Evolutionary conservation across 2,329 filamentous ascomycete genomes (phyloP).

Genomic region (Arthrobotrys iridis): DNA sequence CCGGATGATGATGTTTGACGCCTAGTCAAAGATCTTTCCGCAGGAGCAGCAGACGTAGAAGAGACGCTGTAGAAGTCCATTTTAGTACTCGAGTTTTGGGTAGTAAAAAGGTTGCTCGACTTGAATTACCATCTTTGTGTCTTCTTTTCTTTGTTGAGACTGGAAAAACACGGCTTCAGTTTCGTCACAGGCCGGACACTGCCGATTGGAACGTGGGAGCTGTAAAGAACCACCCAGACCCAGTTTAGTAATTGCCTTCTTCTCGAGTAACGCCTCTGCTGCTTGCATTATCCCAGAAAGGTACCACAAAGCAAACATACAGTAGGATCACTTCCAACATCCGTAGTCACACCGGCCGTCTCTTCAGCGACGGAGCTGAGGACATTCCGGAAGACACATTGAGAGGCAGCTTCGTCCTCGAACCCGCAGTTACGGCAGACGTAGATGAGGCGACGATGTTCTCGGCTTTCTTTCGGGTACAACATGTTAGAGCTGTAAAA

Average conservation of each 20-base stretch:
- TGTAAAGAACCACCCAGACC: constrained; percentile 65
- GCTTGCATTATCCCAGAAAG: background rate
- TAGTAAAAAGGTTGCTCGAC: too few relatives aligned
- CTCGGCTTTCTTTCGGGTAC: constrained; percentile 92
- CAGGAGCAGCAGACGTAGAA: constrained; percentile 95
- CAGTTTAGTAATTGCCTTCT: background rate
- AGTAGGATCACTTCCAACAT: constrained; percentile 97
- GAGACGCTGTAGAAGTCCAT: constrained; percentile 74
- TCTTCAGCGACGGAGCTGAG: constrained; percentile 91
- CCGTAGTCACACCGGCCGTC: constrained; percentile 95
- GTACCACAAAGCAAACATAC: constrained; percentile 71
- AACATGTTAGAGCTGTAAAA: constrained; percentile 84
- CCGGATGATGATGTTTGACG: constrained; percentile 52
- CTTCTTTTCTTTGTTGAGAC: constrained; percentile 93
- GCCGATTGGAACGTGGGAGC: constrained; percentile 89
- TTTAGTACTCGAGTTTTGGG: constrained; percentile 11
- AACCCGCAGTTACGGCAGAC: constrained; percentile 95
- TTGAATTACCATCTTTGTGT: constrained; percentile 91
- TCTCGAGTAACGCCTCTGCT: background rate
- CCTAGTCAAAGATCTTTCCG: constrained; percentile 75
- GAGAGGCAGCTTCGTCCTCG: constrained; percentile 83
- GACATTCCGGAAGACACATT: constrained; percentile 95
- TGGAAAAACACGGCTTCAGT: constrained; percentile 98
- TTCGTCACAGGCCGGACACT: constrained; percentile 84
- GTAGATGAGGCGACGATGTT: constrained; percentile 86